Conservation (phyloP, 2,329 filamentous ascomycete species). For the Aspergillus sp. region DNA sequence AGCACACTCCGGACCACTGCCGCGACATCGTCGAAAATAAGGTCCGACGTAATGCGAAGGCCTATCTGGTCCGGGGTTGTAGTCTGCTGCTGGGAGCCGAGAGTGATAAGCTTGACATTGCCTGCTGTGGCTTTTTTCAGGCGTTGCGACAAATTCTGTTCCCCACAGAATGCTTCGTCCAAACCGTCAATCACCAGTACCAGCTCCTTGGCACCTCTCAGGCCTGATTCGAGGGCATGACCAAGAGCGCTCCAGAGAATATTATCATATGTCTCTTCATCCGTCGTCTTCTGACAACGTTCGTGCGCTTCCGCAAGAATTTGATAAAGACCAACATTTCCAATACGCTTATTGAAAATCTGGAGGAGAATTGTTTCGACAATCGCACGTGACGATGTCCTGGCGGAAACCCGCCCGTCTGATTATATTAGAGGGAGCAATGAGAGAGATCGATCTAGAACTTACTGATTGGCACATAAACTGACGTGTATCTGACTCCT, state of each 20-base stretch:
- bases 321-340: slow-evolving; percentile 39
- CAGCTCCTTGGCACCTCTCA: slow-evolving; percentile 34
- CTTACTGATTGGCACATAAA: slow-evolving; percentile 40
- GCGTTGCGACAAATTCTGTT: slow-evolving; percentile 28
- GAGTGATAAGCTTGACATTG: slow-evolving; percentile 31
- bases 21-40: slow-evolving; percentile 39
- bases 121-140: slow-evolving; percentile 23
- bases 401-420: slow-evolving; percentile 33
- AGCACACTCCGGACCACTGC: slow-evolving; percentile 33
- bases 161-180: slow-evolving; percentile 35
- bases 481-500: slow-evolving; percentile 33
- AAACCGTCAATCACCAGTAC: slow-evolving; percentile 41
- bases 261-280: slow-evolving; percentile 33
- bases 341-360: slow-evolving; percentile 40
- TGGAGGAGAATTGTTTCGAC: slow-evolving; percentile 38
- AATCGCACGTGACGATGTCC: slow-evolving; percentile 32
- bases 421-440: neutral
- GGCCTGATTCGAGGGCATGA: slow-evolving; percentile 26
- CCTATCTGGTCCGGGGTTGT: slow-evolving; percentile 11
- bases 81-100: slow-evolving; percentile 26
- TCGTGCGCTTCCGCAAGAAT: slow-evolving; percentile 34
- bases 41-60: slow-evolving; percentile 30
- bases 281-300: slow-evolving; percentile 21
- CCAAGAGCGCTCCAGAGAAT: slow-evolving; percentile 37
- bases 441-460: neutral